These are phyloP conservation scores for Dissoconium aciculare DNA, from an alignment of 2,329 filamentous ascomycete genomes.

Conservation along the genomic window DNA sequence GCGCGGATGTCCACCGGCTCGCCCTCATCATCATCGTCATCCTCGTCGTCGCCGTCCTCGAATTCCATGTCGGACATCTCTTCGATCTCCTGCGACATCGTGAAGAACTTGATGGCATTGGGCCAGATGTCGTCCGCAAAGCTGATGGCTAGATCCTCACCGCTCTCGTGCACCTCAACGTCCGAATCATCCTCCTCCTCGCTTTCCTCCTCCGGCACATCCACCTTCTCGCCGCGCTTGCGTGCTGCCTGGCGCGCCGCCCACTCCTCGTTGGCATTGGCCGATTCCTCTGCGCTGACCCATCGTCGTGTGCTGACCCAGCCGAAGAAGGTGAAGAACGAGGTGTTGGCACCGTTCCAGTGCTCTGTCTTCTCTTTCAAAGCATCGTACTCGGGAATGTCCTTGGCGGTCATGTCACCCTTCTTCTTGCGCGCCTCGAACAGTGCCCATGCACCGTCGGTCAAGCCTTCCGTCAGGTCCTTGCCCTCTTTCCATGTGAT, in stretches of 20 bases:
- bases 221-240: conserved; percentile 24
- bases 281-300: conserved; percentile 58
- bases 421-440: conserved; percentile 47
- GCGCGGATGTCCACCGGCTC: conserved; percentile 34
- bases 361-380: conserved; percentile 39
- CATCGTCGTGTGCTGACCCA: conserved; percentile 50
- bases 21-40: conserved; percentile 41
- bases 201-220: conserved; percentile 25
- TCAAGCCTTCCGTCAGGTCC: conserved; percentile 69
- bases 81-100: conserved; percentile 52
- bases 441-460: conserved; percentile 56
- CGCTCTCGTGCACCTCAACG: conserved; percentile 75
- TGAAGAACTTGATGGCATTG: conserved; percentile 78
- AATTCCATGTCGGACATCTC: conserved; percentile 54
- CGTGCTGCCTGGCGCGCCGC: conserved; percentile 39
- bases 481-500: conserved; percentile 67
- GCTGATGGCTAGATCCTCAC: conserved; percentile 65
- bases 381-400: conserved; percentile 41
- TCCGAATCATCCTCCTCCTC: conserved; percentile 48
- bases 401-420: conserved; percentile 27
- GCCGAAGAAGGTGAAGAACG: conserved; percentile 84
- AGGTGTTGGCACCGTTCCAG: conserved; percentile 34
- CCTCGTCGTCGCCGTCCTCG: conserved; percentile 39
- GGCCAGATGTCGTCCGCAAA: conserved; percentile 83
- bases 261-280: conserved; percentile 45